phyloP scores from a whole-genome alignment of 2,329 filamentous ascomycete genomes.

The Reticulascus tulasneorum region DNA sequence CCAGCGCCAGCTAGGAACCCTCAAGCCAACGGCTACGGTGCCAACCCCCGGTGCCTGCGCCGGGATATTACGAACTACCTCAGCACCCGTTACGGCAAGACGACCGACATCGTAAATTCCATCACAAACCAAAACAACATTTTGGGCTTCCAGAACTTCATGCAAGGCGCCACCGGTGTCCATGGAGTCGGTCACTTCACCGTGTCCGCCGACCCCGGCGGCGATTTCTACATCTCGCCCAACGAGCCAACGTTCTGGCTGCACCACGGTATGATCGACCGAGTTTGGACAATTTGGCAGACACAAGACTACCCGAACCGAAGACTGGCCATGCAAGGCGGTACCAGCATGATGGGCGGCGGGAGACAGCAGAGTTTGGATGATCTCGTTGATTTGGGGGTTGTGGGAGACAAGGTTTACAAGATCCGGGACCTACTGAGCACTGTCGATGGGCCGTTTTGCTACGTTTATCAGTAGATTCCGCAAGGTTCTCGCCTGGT shows the following conservation, averaged over 20 bases:
- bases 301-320: conserved; percentile 18
- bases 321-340: conserved; percentile 18
- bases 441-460: conserved; percentile 23
- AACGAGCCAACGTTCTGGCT: conserved; percentile 32
- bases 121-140: conserved; percentile 26
- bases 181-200: conserved; percentile 12
- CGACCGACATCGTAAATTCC: conserved; percentile 16
- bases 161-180: conserved; percentile 35
- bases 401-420: conserved; percentile 10
- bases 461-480: conserved; percentile 21
- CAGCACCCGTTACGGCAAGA: conserved; percentile 15
- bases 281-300: conserved; percentile 19
- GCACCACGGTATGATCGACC: conserved; percentile 25
- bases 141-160: conserved; percentile 29
- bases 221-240: conserved; percentile 34
- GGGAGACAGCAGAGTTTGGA: conserved; percentile 11
- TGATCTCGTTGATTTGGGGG: conserved; percentile 11
- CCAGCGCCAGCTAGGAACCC: conserved; percentile 8
- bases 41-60: conserved; percentile 25
- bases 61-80: conserved; percentile 19
- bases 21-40: conserved; percentile 1
- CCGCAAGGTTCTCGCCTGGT: too few relatives aligned
- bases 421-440: conserved; percentile 22
- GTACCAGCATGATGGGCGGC: conserved; percentile 6
- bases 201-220: conserved; percentile 32